Evolutionary conservation across 1,284 basidiomycete species (phyloP).

Genomic region (Boletellus deceptivus): DNA sequence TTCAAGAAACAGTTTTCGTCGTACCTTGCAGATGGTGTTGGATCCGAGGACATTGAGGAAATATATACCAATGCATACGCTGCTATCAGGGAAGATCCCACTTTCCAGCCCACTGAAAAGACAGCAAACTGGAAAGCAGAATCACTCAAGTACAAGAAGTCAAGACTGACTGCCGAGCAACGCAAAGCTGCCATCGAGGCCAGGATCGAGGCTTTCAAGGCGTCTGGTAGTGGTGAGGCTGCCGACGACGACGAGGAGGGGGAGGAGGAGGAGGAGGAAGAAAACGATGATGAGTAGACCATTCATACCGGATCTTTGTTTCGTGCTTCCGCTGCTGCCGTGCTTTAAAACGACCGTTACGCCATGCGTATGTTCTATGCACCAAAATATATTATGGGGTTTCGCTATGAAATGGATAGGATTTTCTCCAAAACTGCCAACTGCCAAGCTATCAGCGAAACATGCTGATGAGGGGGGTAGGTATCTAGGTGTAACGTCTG

Average conservation of each 20-base stretch:
- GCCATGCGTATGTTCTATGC: slow-evolving; percentile 20
- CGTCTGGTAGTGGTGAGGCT: slow-evolving; percentile 47
- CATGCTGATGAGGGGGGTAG: slow-evolving; percentile 37
- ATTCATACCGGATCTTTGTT: slow-evolving; percentile 3
- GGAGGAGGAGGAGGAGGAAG: slow-evolving; percentile 46
- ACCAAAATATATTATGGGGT: slow-evolving; percentile 7
- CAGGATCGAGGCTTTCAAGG: slow-evolving; percentile 86
- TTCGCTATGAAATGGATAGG: slow-evolving; percentile 23
- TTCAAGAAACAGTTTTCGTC: slow-evolving; percentile 99
- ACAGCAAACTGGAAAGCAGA: slow-evolving; percentile 92
- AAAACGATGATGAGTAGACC: slow-evolving; percentile 57
- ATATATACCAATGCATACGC: slow-evolving; percentile 89
- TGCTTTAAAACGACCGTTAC: slow-evolving; percentile 12
- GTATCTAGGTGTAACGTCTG: slow-evolving; percentile 37
- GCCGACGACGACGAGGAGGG: slow-evolving; percentile 48
- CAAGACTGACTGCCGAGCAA: slow-evolving; percentile 77
- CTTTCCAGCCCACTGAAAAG: slow-evolving; percentile 92
- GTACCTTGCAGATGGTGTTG: slow-evolving; percentile 94
- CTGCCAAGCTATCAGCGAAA: slow-evolving; percentile 51
- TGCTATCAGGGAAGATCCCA: slow-evolving; percentile 94
- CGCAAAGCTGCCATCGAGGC: slow-evolving; percentile 75
- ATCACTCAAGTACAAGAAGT: slow-evolving; percentile 69
- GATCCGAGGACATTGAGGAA: slow-evolving; percentile 97
- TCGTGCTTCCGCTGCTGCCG: neutral
- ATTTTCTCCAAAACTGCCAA: slow-evolving; percentile 42